Conservation (phyloP, 768 basidiomycete genomes). For the Boletus eberwhitei region DNA sequence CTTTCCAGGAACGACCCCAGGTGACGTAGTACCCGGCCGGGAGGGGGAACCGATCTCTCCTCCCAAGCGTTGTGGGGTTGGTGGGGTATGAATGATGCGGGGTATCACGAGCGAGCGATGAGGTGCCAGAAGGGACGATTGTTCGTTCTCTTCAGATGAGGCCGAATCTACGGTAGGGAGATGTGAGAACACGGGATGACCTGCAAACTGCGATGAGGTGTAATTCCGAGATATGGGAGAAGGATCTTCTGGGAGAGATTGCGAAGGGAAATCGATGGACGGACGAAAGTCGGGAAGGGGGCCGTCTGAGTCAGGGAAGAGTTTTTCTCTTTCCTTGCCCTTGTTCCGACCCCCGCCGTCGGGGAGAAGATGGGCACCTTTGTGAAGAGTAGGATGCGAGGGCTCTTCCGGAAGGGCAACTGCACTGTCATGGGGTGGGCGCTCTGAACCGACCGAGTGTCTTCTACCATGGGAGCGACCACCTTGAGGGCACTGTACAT, state of each 20-base stretch:
- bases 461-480: conserved; percentile 26
- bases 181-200: conserved; percentile 3
- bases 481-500: conserved; percentile 6
- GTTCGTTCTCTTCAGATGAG: conserved; percentile 24
- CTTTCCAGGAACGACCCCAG: conserved; percentile 14
- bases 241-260: conserved; percentile 21
- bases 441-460: conserved; percentile 30
- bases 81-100: conserved; percentile 35
- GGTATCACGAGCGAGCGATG: conserved; percentile 28
- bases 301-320: background rate
- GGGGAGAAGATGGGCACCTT: conserved; percentile 3
- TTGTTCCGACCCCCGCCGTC: conserved; percentile 20
- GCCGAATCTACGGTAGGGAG: conserved; percentile 29
- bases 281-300: conserved; percentile 12
- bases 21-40: conserved; percentile 1
- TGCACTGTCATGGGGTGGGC: conserved; percentile 31
- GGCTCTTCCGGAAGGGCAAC: conserved; percentile 31
- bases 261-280: conserved; percentile 16
- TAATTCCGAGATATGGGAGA: conserved; percentile 12
- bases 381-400: conserved; percentile 12
- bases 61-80: conserved; percentile 32
- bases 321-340: conserved; percentile 27
- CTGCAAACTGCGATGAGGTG: conserved; percentile 9
- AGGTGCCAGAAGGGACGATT: conserved; percentile 28
- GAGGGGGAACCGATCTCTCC: conserved; percentile 10